Base-by-base conservation (phyloP, 164 flowering plant species). In the Dillenia suffruticosa region DNA sequence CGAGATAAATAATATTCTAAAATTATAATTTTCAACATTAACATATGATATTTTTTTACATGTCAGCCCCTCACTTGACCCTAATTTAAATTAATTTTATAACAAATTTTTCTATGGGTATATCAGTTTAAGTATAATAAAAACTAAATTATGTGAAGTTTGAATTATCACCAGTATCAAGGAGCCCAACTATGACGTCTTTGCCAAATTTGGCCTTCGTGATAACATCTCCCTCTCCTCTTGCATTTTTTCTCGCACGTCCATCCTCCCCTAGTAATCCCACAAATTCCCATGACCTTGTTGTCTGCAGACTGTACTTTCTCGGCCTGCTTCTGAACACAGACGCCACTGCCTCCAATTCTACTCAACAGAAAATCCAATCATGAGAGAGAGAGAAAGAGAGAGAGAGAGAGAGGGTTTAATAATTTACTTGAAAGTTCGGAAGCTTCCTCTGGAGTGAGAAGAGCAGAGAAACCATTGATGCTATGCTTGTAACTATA, bases 391-490 rank as follows among this genome's bases (percentile, higher is more conserved):
- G 9, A 14, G 12, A 44, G 9, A 5, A n/a, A 19, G 24, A 59
- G 40, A 46, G 54, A 32, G 32, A 47, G 15, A 15, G 1, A 12
- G 13, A 61, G 12, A 6, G 10, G 17, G 46, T 17, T 2, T 32
- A 1, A 9, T 12, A n/a, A 44, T 51, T 45, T 73, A 89, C 96
- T 73, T 0, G 91, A 83, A 1, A 89, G 76, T 54, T 58, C 70
- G 54, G 82, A 48, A 49, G 97, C 96, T 74, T 94, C 85, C 0
- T 80, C 74, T 0, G 83, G 77, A 1, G 96, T 72, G 56, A 94
- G 91, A 45, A 73, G 12, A 1, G 98, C 98, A 0, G 98, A 87
- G 51, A 89, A 89, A 78, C 97, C 98, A 82, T 94, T 86, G 81
- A 94, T 78, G 79, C 78, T 76, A 73, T 89, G 77, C 76, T 87